Base-by-base conservation (phyloP, 306 rosid genomes). In the Argentina anserina region DNA sequence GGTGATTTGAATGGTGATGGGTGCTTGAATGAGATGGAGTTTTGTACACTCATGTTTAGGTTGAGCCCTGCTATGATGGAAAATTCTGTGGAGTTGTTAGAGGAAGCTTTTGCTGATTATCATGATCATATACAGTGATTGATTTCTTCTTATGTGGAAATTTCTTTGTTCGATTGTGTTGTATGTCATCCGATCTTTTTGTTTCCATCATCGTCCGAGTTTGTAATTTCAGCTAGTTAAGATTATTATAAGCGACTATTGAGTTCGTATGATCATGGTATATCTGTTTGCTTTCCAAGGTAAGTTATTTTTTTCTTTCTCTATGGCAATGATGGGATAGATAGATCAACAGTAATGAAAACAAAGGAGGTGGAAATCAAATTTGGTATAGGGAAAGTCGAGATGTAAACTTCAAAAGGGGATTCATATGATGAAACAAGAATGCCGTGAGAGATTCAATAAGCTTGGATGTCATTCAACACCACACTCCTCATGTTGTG, bases 1-100 rank as follows among this genome's bases (percentile, higher is more conserved):
- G 98, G 98, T 2, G 98, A 93, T 78, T 73, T 86, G 70, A 90
- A 93, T 71, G 96, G 93, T 0, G 91, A 90, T 86, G 98, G 89
- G 6, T 85, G 84, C 53, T 85, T 93, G 40, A 71, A 77, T 70
- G 93, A 90, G 75, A 86, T 87, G 92, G 98, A 93, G 75, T 93
- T 93, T 67, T 93, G 91, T 31, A 89, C 88, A 0, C 96, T 93
- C 60, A 93, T 93, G 98, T 86, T 93, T 73, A 89, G 87, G 85
- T 67, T 93, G 82, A 93, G 98, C 50, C 98, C 98, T 80, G 87
- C 82, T 50, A 83, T 93, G 82, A 93, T 93, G 97, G 82, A 72
- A 41, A 76, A 62, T 26, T 88, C 93, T 9, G 72, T 72, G 49
- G 56, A 78, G 4, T 80, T 90, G 46, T 56, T 88, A 79, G 87